Base-by-base conservation (phyloP, 495 filamentous ascomycete genomes). In the Durotheca rogersii region DNA sequence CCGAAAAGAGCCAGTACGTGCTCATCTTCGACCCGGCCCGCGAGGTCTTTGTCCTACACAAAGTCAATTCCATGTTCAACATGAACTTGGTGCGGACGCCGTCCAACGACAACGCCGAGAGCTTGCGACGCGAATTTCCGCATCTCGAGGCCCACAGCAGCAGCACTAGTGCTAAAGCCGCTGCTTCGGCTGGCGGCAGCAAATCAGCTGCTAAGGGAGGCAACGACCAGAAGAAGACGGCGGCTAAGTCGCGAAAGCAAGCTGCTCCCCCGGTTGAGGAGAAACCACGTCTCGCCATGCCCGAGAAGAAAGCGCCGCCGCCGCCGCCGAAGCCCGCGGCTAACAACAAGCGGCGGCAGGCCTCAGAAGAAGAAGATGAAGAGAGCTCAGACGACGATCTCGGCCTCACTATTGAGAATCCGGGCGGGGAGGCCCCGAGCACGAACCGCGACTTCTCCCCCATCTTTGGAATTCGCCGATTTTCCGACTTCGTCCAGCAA, bases 1-100 rank as follows among this genome's bases (percentile, higher is more conserved):
- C 67, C 27, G 71, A 70, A 47, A 72, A 80, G 27, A 70, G 65
- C 45, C 71, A 80, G 47, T 80, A 73, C 58, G 72, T 80, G 18
- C 69, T 81, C 47, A 74, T 80, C 23, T 80, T 80, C 48, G 77
- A 81, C 49, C 67, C 77, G 7, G 60, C 58, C 9, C 75, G 73
- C 54, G 68, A 81, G 52, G 75, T 72, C 41, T 78, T 80, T 56
- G 70, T 81, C 31, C 65, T 81, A n/a, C 75, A 81, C 61, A 71
- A 69, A 31, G 64, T 81, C 25, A 76, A 81, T 51, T 80, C 76
- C n/a, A 73, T 72, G 37, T 81, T 81, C 64, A 72, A 80, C 57
- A 80, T 81, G 78, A 80, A 80, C 54, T 56, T 80, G 14, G 70
- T 72, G 14, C 64, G 66, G 19, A 75, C 68, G 3, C 74, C 74